Evolutionary conservation across 352 stramenopile species (phyloP).

Genomic region (Bremia lactucae): DNA sequence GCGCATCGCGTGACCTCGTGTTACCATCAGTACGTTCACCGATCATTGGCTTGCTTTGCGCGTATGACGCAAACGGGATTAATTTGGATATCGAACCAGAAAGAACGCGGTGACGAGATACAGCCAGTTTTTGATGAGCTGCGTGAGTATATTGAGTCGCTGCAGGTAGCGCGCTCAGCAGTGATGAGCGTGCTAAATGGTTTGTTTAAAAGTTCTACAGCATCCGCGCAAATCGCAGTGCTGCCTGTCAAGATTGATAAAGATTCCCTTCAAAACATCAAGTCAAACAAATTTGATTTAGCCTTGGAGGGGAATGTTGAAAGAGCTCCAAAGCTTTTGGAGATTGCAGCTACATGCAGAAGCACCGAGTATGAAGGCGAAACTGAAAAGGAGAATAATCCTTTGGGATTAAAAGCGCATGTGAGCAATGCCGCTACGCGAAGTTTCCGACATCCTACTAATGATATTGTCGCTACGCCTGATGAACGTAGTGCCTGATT

Average conservation of each 20-base stretch:
- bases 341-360: too few species aligned
- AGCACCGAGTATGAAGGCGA: too few species aligned
- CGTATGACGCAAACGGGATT: slow-evolving; percentile 65
- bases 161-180: slow-evolving; percentile 30
- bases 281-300: too few species aligned
- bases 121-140: slow-evolving; percentile 63
- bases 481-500: too few species aligned
- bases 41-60: slow-evolving; percentile 51
- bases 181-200: slow-evolving; percentile 31
- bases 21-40: slow-evolving; percentile 63
- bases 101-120: slow-evolving; percentile 52
- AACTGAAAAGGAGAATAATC: too few species aligned
- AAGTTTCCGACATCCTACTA: too few species aligned
- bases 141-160: slow-evolving; percentile 33
- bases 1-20: slow-evolving; percentile 31
- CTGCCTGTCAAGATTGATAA: neutral
- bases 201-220: slow-evolving; percentile 7
- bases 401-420: too few species aligned
- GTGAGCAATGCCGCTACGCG: too few species aligned
- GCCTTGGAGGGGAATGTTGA: too few species aligned
- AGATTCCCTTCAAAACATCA: slow-evolving; percentile 1
- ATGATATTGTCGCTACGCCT: too few species aligned
- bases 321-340: too few species aligned
- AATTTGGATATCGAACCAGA: slow-evolving; percentile 77
- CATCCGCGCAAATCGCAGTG: neutral